These are phyloP conservation scores for Boletus semigastroideus DNA, from an alignment of 1,284 basidiomycete species.

Conservation along the genomic window DNA sequence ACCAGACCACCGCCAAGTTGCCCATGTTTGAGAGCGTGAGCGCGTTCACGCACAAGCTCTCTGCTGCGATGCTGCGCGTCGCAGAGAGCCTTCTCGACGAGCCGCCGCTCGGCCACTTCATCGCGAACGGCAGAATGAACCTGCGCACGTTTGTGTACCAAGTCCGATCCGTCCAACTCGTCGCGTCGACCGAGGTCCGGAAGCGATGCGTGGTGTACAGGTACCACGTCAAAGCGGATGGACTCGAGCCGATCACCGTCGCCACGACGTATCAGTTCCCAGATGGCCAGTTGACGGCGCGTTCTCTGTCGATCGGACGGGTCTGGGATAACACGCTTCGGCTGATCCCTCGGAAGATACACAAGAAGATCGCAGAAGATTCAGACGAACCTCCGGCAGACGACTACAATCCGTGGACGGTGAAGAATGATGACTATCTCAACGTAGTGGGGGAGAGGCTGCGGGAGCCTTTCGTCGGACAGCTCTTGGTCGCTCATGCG, in stretches of 20 bases:
- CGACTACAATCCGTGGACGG: constrained; percentile 14
- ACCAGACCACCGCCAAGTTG: neutral
- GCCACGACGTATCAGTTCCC: constrained; percentile 15
- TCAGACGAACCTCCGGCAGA: constrained; percentile 2
- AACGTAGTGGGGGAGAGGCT: constrained; percentile 9
- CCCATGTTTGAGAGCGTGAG: constrained; percentile 12
- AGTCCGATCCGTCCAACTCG: constrained; percentile 16
- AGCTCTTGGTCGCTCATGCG: constrained; percentile 22
- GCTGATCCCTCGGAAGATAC: constrained; percentile 4
- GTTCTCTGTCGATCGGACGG: constrained; percentile 18
- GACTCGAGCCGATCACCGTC: constrained; percentile 16
- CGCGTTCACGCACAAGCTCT: constrained; percentile 13
- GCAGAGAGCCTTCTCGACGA: constrained; percentile 20
- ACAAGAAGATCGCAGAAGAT: neutral
- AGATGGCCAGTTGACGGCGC: neutral
- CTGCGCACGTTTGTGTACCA: constrained; percentile 26
- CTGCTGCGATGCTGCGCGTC: constrained; percentile 10
- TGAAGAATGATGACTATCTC: constrained; percentile 15
- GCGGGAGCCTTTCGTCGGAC: constrained; percentile 22
- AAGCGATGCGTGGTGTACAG: constrained; percentile 9
- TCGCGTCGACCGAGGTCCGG: neutral
- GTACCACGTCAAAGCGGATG: constrained; percentile 22
- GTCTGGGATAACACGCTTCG: constrained; percentile 25
- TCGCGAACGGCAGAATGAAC: constrained; percentile 32
- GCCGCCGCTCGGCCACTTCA: constrained; percentile 30